A percentile compares a stretch with the other conserved stretches of the same genome.
Conservation (phyloP, 345 rosid species). For the Pistacia vera region DNA sequence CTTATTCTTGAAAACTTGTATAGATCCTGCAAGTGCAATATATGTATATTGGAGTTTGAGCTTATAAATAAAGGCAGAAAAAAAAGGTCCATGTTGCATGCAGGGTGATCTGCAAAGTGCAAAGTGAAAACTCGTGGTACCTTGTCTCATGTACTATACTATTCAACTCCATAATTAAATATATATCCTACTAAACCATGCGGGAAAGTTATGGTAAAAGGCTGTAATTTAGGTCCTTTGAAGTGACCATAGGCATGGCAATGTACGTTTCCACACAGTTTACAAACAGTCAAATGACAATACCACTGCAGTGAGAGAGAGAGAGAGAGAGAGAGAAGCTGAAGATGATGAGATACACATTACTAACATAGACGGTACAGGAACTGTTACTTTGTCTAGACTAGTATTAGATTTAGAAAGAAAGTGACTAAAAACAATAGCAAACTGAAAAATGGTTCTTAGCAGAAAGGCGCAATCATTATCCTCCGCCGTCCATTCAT, state of each 20-base stretch:
- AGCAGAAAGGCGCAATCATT: slow-evolving; percentile 29
- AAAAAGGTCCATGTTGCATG: no score
- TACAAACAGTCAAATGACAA: neutral
- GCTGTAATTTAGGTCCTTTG: no score
- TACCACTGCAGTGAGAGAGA: neutral
- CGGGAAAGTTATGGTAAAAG: no score
- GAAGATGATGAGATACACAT: neutral
- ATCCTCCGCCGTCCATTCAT: slow-evolving; percentile 28
- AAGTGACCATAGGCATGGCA: no score
- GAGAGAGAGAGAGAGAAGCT: neutral
- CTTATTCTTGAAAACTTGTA: no score
- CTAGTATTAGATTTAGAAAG: no score
- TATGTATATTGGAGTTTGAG: no score
- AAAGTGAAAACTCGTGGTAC: neutral
- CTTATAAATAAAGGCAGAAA: no score
- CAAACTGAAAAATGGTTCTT: neutral
- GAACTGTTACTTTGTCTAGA: neutral
- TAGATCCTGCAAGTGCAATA: no score
- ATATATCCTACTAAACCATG: no score
- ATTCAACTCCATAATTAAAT: neutral
- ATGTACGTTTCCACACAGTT: neutral
- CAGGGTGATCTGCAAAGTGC: no score
- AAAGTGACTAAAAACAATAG: neutral
- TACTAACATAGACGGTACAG: neutral
- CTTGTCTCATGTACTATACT: neutral